Evolutionary conservation across 441 rosid genomes (phyloP).

Genomic region (Kokia cookei): DNA sequence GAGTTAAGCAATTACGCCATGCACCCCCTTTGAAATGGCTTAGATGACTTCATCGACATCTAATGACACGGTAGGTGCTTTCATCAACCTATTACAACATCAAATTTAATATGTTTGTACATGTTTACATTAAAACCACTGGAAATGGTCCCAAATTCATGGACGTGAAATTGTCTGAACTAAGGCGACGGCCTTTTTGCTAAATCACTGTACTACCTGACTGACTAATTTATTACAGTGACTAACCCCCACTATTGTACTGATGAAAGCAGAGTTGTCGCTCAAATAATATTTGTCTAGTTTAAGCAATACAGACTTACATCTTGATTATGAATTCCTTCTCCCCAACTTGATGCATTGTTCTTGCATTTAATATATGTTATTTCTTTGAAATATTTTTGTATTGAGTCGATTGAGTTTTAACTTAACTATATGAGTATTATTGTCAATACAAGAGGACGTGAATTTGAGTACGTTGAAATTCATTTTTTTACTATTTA

Average conservation of each 20-base stretch:
- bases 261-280: constrained; percentile 5
- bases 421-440: too few relatives aligned
- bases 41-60: not conserved
- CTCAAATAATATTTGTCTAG: not conserved
- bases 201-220: constrained; percentile 19
- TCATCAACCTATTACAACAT: not conserved
- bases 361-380: too few relatives aligned
- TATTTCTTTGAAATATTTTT: too few relatives aligned
- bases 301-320: too few relatives aligned
- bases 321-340: not conserved
- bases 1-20: not conserved
- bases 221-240: constrained; percentile 12
- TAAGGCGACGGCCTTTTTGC: not conserved
- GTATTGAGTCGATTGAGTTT: too few relatives aligned
- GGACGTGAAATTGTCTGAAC: not conserved
- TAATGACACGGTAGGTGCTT: not conserved
- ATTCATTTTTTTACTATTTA: too few relatives aligned
- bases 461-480: too few relatives aligned
- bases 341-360: too few relatives aligned
- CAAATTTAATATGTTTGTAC: not conserved
- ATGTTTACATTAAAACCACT: not conserved
- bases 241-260: constrained; percentile 17
- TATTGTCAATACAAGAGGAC: too few relatives aligned
- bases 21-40: not conserved
- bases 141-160: not conserved